These are phyloP conservation scores for Phytophthora pistaciae DNA, from an alignment of 352 stramenopile species.

Conservation along the genomic window DNA sequence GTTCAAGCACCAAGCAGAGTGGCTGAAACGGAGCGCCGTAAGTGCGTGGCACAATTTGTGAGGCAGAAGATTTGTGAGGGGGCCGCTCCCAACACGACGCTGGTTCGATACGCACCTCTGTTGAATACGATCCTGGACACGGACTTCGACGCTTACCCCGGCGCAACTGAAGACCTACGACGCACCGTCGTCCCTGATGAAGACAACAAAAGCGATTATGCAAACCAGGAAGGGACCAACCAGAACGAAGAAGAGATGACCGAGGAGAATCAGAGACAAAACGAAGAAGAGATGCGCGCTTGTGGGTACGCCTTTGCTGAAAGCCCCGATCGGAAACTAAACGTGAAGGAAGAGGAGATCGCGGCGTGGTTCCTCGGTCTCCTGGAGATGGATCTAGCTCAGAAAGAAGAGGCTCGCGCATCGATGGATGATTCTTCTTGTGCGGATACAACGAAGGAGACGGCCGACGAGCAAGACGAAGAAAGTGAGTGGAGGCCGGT, in stretches of 20 bases:
- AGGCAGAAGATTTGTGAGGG: constrained; percentile 70
- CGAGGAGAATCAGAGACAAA: constrained; percentile 26
- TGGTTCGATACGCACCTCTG: constrained; percentile 63
- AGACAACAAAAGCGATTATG: constrained; percentile 7
- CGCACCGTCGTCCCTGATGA: neutral
- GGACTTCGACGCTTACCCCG: constrained; percentile 66
- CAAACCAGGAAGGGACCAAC: constrained; percentile 19
- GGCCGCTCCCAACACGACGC: constrained; percentile 72
- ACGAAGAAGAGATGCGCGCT: constrained; percentile 30
- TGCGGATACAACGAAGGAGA: constrained; percentile 6
- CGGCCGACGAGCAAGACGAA: constrained; percentile 35
- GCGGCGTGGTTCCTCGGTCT: constrained; percentile 75
- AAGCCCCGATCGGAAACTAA: constrained; percentile 31
- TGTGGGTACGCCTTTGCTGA: constrained; percentile 33
- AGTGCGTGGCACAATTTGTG: constrained; percentile 70
- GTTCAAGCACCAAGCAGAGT: constrained; percentile 25
- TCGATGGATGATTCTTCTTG: constrained; percentile 17
- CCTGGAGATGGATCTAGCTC: constrained; percentile 66
- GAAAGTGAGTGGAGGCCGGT: constrained; percentile 69
- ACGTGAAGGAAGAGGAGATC: constrained; percentile 75
- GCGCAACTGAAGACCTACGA: constrained; percentile 9
- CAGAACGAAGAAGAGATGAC: constrained; percentile 37
- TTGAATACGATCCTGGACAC: constrained; percentile 80
- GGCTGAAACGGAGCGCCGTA: constrained; percentile 46
- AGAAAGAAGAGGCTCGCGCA: constrained; percentile 36